A percentile compares a stretch with the other conserved stretches of the same genome.
Conservation (phyloP, 2,329 filamentous ascomycete species). For the Ophiocordyceps robertsii region DNA sequence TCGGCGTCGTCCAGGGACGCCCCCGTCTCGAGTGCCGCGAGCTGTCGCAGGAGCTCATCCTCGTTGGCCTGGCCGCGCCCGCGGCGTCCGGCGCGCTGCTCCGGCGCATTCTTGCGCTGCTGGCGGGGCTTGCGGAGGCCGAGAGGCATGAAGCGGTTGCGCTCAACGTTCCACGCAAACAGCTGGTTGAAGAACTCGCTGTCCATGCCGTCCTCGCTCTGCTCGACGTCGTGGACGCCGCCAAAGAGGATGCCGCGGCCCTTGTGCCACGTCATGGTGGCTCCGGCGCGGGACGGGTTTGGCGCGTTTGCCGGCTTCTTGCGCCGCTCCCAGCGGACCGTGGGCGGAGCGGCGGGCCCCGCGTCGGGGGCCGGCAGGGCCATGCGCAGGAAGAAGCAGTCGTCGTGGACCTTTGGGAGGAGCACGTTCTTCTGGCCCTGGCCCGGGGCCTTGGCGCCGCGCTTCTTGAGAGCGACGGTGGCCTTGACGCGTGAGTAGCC, state of each 20-base stretch:
- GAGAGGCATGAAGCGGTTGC: constrained; percentile 88
- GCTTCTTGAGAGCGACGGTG: constrained; percentile 48
- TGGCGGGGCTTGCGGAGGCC: constrained; percentile 59
- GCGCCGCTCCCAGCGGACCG: constrained; percentile 78
- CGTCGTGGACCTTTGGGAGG: constrained; percentile 82
- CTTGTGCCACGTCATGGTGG: constrained; percentile 90
- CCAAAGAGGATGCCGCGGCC: constrained; percentile 88
- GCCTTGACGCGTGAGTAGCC: constrained; percentile 88
- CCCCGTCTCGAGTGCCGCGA: constrained; percentile 73
- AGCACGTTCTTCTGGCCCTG: constrained; percentile 58
- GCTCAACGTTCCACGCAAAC: constrained; percentile 88
- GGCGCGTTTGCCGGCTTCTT: constrained; percentile 88
- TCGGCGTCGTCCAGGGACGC: constrained; percentile 43
- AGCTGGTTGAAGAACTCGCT: constrained; percentile 93
- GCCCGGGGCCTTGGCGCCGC: constrained; percentile 39
- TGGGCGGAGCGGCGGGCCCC: constrained; percentile 49
- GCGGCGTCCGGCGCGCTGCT: constrained; percentile 44
- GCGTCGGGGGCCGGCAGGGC: constrained; percentile 57
- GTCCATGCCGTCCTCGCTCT: constrained; percentile 88
- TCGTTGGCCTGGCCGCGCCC: constrained; percentile 82
- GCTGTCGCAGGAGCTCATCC: constrained; percentile 74
- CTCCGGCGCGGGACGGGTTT: constrained; percentile 68
- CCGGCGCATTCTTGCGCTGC: constrained; percentile 42
- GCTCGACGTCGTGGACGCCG: constrained; percentile 84
- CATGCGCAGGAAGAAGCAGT: constrained; percentile 86